Conservation (phyloP, 2,329 filamentous ascomycete species). For the Cladophialophora bantiana region DNA sequence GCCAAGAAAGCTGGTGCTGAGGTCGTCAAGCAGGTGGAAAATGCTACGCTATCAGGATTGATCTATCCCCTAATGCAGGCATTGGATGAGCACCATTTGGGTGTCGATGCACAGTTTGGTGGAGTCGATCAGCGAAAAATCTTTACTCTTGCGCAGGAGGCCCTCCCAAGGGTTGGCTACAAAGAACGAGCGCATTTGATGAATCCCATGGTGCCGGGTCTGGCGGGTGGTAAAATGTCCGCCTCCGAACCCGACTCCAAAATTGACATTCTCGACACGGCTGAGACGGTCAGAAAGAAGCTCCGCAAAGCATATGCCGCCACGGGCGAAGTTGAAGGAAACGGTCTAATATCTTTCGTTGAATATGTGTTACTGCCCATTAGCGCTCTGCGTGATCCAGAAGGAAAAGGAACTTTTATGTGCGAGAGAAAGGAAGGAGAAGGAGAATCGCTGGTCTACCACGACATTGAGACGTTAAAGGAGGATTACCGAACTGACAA, state of each 20-base stretch:
- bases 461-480: slow-evolving; percentile 74
- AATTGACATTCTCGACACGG: slow-evolving; percentile 86
- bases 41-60: slow-evolving; percentile 74
- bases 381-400: slow-evolving; percentile 62
- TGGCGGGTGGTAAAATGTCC: slow-evolving; percentile 74
- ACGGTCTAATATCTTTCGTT: slow-evolving; percentile 85
- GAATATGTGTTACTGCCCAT: slow-evolving; percentile 87
- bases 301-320: slow-evolving; percentile 82
- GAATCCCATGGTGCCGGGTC: slow-evolving; percentile 88
- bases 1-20: slow-evolving; percentile 91
- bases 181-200: slow-evolving; percentile 75
- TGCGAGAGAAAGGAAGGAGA: slow-evolving; percentile 68
- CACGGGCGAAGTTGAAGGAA: slow-evolving; percentile 79
- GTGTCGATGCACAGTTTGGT: slow-evolving; percentile 87
- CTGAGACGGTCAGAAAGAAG: slow-evolving; percentile 80
- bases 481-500: slow-evolving; percentile 81
- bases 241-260: slow-evolving; percentile 76
- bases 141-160: slow-evolving; percentile 84
- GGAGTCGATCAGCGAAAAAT: slow-evolving; percentile 87
- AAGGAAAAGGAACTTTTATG: slow-evolving; percentile 65
- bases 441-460: slow-evolving; percentile 79
- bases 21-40: slow-evolving; percentile 88
- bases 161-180: slow-evolving; percentile 85
- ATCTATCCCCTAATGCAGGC: slow-evolving; percentile 89
- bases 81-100: slow-evolving; percentile 87